Percentiles rank a stretch among this genome's conserved stretches.
These are phyloP conservation scores for Trichoderma hamatum DNA, from an alignment of 2,329 filamentous ascomycete genomes.

Conservation along the genomic window DNA sequence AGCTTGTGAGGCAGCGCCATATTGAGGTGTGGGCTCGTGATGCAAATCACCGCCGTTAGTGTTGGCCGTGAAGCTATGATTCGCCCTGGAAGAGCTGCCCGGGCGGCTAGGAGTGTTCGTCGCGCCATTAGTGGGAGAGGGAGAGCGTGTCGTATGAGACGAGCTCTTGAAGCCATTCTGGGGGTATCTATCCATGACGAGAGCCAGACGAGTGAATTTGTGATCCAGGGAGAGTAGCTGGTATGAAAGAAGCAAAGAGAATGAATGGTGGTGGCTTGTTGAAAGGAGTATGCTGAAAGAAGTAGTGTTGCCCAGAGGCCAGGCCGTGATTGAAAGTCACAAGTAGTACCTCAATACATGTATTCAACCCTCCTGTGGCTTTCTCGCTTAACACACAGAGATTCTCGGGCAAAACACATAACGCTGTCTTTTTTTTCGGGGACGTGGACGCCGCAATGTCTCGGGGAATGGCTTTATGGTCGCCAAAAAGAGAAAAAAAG, in stretches of 20 bases:
- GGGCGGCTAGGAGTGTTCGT: not conserved
- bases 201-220: not conserved
- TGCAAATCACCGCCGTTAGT: not conserved
- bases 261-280: not conserved
- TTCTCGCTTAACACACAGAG: not conserved
- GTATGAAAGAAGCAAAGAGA: not conserved
- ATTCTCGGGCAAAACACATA: conserved; percentile 1
- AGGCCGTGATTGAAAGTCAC: not conserved
- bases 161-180: not conserved
- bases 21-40: not conserved
- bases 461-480: not conserved
- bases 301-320: not conserved
- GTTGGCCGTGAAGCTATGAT: not conserved
- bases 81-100: not conserved
- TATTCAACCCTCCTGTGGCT: not conserved
- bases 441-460: conserved; percentile 9
- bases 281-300: not conserved
- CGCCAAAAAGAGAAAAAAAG: not conserved
- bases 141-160: not conserved
- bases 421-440: not conserved
- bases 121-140: not conserved
- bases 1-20: not conserved
- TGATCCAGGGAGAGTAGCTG: not conserved
- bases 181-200: not conserved
- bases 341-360: not conserved